Conservation (phyloP, 345 rosid species). For the Syzygium grande region DNA sequence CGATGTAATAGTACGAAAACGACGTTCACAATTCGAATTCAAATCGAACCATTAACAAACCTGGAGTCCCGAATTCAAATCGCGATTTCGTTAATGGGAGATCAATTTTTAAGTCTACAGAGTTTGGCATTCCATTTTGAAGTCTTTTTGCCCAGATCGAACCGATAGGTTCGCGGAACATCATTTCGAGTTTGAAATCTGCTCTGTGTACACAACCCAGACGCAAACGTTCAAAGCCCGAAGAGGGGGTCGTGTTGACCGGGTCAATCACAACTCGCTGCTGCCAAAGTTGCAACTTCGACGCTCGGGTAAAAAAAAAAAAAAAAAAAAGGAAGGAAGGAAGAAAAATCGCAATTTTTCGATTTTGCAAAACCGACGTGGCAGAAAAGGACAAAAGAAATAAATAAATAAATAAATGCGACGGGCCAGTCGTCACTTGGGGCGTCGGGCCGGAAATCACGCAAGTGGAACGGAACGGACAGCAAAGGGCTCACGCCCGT, state of each 20-base stretch:
- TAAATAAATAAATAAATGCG: neutral
- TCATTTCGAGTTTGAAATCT: neutral
- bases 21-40: neutral
- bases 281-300: neutral
- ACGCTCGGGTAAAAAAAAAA: neutral
- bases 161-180: neutral
- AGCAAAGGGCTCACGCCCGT: no score
- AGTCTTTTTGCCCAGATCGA: neutral
- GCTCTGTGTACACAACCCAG: neutral
- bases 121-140: neutral
- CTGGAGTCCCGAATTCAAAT: fast-evolving
- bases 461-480: no score
- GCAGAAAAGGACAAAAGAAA: neutral
- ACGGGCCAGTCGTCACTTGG: neutral
- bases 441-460: no score
- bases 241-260: neutral
- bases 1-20: neutral
- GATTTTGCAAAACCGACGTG: neutral
- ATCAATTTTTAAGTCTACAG: neutral
- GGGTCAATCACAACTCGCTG: neutral
- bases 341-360: neutral
- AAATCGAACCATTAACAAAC: neutral
- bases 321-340: neutral
- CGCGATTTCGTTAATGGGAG: neutral
- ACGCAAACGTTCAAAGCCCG: neutral